These are phyloP conservation scores for Zostera marina DNA, from an alignment of 116 monocot species.

Conservation along the genomic window DNA sequence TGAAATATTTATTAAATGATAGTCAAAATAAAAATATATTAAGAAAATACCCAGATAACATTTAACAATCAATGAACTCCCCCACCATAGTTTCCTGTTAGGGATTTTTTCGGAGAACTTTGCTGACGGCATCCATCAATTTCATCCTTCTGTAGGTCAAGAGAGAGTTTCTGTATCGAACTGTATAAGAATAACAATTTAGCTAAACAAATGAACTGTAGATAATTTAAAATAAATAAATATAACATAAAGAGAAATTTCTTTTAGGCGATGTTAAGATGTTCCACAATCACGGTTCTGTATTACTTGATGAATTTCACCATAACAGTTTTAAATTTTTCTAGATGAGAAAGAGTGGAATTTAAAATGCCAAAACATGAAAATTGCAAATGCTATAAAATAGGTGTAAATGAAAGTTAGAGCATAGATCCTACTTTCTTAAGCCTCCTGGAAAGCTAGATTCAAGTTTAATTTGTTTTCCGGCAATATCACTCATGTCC, in stretches of 20 bases:
- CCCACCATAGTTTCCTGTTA: conserved; percentile 33
- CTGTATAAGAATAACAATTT: conserved; percentile 14
- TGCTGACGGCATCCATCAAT: conserved; percentile 15
- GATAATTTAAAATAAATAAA: not conserved
- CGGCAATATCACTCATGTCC: conserved; percentile 48
- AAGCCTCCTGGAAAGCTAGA: conserved; percentile 20
- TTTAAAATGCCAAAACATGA: no score
- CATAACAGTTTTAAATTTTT: no score
- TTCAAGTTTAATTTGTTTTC: conserved; percentile 56
- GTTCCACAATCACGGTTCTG: no score
- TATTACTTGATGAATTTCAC: no score
- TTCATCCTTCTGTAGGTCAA: conserved; percentile 50
- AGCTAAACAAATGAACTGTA: not conserved
- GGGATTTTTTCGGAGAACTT: conserved; percentile 20
- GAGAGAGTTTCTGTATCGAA: conserved; percentile 36
- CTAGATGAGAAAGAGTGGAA: no score
- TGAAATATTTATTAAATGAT: conserved; percentile 15
- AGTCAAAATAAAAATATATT: not conserved
- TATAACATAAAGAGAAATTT: not conserved
- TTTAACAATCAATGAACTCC: not conserved
- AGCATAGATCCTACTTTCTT: conserved; percentile 13
- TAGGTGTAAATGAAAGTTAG: not conserved
- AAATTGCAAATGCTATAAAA: not conserved
- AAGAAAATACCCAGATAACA: not conserved
- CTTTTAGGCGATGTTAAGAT: no score